phyloP scores from a whole-genome alignment of 2,329 filamentous ascomycete species.

The Diplodia corticola region DNA sequence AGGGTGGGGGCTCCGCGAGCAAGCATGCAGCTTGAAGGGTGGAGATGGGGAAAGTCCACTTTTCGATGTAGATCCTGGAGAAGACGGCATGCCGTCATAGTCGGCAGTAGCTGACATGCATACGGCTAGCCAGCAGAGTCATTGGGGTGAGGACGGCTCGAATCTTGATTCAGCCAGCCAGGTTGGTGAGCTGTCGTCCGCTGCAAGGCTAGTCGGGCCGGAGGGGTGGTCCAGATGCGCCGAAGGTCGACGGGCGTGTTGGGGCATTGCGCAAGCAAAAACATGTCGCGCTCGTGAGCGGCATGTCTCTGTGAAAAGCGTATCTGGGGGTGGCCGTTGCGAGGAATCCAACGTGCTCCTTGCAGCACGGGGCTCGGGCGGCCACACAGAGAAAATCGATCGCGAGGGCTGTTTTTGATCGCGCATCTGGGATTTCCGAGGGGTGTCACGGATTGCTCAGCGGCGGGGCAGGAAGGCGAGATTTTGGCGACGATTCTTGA shows the following conservation, averaged over 20 bases:
- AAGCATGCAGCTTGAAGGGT: constrained; percentile 8
- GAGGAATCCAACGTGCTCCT: neutral
- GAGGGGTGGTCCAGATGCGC: neutral
- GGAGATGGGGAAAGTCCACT: constrained; percentile 20
- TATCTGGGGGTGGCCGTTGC: neutral
- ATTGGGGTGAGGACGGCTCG: neutral
- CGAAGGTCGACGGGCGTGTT: neutral
- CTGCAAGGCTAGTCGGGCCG: neutral
- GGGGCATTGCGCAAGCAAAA: neutral
- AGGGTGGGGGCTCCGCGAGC: constrained; percentile 1
- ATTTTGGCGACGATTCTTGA: neutral
- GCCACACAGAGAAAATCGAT: neutral
- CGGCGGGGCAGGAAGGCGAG: neutral
- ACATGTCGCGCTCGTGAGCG: neutral
- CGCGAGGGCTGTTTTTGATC: neutral
- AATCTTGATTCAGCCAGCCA: constrained; percentile 1
- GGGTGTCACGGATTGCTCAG: constrained; percentile 1
- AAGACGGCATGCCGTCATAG: constrained; percentile 3
- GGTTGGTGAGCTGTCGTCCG: neutral
- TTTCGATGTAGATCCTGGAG: constrained; percentile 5
- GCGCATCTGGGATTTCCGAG: neutral
- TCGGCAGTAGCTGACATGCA: too few relatives aligned
- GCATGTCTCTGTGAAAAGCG: neutral
- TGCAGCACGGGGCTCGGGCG: neutral
- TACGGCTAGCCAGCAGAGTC: neutral